phyloP scores from a whole-genome alignment of 2,329 filamentous ascomycete species.

The Coniella vitis region DNA sequence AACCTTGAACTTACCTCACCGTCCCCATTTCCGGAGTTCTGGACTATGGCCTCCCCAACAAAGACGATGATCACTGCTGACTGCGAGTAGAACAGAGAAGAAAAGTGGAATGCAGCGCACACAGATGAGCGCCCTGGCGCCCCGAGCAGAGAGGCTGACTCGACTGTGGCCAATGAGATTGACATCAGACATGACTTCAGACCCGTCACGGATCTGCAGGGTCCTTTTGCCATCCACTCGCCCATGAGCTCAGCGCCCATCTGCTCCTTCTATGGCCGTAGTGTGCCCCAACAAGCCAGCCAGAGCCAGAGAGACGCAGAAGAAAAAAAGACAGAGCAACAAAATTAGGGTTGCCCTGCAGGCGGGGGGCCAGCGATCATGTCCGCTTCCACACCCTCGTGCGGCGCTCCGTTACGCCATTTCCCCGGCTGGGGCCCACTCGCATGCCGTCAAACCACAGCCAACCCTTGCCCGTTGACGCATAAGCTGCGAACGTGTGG shows the following conservation, averaged over 20 bases:
- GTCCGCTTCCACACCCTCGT: neutral
- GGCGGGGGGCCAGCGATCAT: conserved; percentile 15
- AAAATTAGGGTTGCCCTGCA: too few relatives aligned
- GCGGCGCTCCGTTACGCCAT: conserved; percentile 17
- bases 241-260: conserved; percentile 6
- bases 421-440: conserved; percentile 10
- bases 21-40: too few relatives aligned
- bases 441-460: neutral
- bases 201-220: conserved; percentile 20
- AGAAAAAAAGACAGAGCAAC: too few relatives aligned
- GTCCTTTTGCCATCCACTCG: conserved; percentile 16
- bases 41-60: too few relatives aligned
- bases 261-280: conserved; percentile 11
- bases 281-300: neutral
- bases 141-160: neutral
- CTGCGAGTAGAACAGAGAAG: neutral
- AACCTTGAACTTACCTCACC: too few relatives aligned
- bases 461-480: neutral
- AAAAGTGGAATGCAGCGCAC: neutral
- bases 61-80: too few relatives aligned
- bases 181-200: conserved; percentile 17
- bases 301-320: too few relatives aligned
- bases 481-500: neutral
- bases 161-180: conserved; percentile 12
- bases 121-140: conserved; percentile 1